Conservation (phyloP, 495 filamentous ascomycete genomes). For the Penicillium cinerascens region DNA sequence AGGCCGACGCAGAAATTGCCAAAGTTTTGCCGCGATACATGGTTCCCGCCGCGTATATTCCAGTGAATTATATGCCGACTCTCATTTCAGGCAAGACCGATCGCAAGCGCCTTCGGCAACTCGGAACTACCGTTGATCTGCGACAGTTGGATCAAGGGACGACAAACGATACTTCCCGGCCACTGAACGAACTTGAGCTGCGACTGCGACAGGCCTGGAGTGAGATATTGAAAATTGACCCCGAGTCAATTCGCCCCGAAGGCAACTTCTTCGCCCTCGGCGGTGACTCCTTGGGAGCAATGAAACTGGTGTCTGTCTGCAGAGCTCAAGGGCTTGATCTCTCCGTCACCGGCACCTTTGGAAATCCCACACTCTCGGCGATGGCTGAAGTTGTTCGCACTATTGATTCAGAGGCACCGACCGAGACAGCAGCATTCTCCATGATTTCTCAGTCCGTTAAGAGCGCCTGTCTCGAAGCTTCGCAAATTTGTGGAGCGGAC, state of each 20-base stretch:
- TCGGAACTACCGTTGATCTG: constrained; percentile 31
- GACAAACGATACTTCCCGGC: constrained; percentile 11
- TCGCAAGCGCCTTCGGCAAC: constrained; percentile 34
- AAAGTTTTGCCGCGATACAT: constrained; percentile 42
- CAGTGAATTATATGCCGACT: constrained; percentile 35
- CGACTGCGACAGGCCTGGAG: constrained; percentile 42
- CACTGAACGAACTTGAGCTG: constrained; percentile 35
- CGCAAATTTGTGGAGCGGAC: constrained; percentile 26
- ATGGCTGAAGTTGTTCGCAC: constrained; percentile 29
- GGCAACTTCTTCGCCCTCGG: constrained; percentile 59
- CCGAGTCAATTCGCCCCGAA: constrained; percentile 27
- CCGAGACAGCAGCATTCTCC: constrained; percentile 29
- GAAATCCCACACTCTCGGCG: constrained; percentile 43
- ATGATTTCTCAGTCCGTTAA: constrained; percentile 31
- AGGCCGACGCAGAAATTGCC: constrained; percentile 24
- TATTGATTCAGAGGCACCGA: constrained; percentile 5
- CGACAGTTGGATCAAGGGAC: constrained; percentile 25
- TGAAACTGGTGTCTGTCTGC: constrained; percentile 44
- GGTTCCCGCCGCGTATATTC: constrained; percentile 45
- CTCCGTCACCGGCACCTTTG: constrained; percentile 41
- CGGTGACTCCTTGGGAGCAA: constrained; percentile 61
- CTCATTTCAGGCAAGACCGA: constrained; percentile 46
- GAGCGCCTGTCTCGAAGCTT: constrained; percentile 28
- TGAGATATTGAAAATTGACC: constrained; percentile 34
- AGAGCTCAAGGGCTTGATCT: constrained; percentile 32